Percentiles rank a stretch among this genome's conserved stretches.
phyloP scores from a whole-genome alignment of 306 rosid species.

The Begonia masoniana region DNA sequence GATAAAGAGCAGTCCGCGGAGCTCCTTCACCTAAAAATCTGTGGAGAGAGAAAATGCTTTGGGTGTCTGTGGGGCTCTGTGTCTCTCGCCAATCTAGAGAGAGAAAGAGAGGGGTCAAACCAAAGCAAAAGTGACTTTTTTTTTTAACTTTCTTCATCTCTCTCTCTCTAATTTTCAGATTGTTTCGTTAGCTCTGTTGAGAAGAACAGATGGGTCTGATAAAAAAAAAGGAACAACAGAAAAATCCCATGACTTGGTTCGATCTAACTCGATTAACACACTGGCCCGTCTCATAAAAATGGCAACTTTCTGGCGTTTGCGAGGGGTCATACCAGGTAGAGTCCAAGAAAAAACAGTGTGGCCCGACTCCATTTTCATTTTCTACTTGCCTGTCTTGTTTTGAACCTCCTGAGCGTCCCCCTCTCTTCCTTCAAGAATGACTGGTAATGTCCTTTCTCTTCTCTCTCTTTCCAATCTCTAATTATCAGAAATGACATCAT shows the following conservation, averaged over 20 bases:
- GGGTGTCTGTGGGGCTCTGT: constrained; percentile 4
- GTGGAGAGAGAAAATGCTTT: constrained; percentile 19
- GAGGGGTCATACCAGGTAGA: too few relatives aligned
- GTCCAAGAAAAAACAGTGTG: too few relatives aligned
- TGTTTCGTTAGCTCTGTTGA: too few relatives aligned
- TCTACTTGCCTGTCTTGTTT: constrained; percentile 22
- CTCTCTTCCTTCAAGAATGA: background rate
- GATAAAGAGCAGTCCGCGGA: constrained; percentile 18
- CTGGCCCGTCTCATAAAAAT: too few relatives aligned
- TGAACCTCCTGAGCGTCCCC: background rate
- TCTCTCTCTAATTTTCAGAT: too few relatives aligned
- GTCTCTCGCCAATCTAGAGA: background rate
- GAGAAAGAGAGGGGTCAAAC: constrained; percentile 19
- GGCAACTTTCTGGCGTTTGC: too few relatives aligned
- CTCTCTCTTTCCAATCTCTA: background rate
- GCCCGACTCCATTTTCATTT: too few relatives aligned
- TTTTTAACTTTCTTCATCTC: background rate
- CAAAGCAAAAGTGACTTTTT: constrained; percentile 13
- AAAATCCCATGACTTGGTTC: too few relatives aligned
- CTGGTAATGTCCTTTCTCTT: background rate
- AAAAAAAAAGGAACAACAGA: too few relatives aligned
- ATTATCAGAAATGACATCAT: too few relatives aligned
- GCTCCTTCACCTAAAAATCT: constrained; percentile 18
- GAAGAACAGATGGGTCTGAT: too few relatives aligned
- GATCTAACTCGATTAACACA: too few relatives aligned